A percentile compares a stretch with the other conserved stretches of the same genome.
These are phyloP conservation scores for Erythrobasidium hasegawianum DNA, from an alignment of 1,284 basidiomycete species.

Conservation along the genomic window DNA sequence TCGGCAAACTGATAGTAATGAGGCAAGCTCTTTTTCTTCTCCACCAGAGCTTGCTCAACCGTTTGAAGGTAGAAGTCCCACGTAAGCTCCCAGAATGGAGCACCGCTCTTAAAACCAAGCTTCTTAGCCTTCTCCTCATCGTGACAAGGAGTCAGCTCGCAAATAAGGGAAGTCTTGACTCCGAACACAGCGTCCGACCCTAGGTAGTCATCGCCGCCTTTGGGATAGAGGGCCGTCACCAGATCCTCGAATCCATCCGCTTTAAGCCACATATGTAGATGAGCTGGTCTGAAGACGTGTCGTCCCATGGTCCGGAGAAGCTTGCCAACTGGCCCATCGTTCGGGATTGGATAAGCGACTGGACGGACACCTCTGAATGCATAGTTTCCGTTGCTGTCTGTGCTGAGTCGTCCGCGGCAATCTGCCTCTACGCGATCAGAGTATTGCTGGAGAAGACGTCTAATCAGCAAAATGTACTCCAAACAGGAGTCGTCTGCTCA, in stretches of 20 bases:
- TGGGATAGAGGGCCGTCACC: conserved; percentile 68
- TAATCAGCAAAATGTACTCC: too few species aligned
- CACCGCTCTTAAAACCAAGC: conserved; percentile 57
- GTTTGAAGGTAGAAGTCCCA: conserved; percentile 58
- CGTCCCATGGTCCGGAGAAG: conserved; percentile 60
- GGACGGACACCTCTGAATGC: conserved; percentile 73
- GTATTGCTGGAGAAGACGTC: conserved; percentile 56
- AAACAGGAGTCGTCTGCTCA: conserved; percentile 5
- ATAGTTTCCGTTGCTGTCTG: conserved; percentile 49
- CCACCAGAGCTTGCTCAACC: conserved; percentile 38
- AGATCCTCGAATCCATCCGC: conserved; percentile 68
- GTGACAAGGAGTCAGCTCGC: conserved; percentile 43
- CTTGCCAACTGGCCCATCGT: conserved; percentile 69
- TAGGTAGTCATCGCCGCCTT: conserved; percentile 60
- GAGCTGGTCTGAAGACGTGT: conserved; percentile 73
- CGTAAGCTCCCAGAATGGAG: conserved; percentile 58
- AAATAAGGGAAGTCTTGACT: conserved; percentile 53
- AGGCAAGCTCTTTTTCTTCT: conserved; percentile 38
- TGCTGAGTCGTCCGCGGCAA: conserved; percentile 66
- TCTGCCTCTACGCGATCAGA: conserved; percentile 60
- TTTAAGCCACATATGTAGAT: conserved; percentile 69
- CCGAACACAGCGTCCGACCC: conserved; percentile 60
- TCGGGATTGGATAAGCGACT: conserved; percentile 71
- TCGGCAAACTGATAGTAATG: conserved; percentile 36
- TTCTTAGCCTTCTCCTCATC: conserved; percentile 59